Evolutionary conservation across 2,329 filamentous ascomycete genomes (phyloP), one percentile per base, ranked within the genome.

Genomic region (Aspergillus neotritici): DNA sequence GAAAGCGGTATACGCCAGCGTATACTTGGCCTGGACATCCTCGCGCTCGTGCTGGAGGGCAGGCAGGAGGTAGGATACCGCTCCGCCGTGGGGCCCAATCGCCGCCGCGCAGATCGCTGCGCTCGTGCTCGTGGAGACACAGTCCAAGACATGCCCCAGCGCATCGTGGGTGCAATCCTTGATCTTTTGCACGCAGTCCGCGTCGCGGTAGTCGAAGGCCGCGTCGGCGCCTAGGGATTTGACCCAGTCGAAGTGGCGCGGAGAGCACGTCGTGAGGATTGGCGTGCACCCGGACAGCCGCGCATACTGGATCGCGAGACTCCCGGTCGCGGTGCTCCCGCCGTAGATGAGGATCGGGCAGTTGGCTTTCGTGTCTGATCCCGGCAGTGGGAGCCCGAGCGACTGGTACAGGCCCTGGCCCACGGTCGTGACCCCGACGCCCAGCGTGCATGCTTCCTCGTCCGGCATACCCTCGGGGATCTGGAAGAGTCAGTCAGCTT

Each of bases 391-490:
- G 8, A 68, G 46, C 9, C 53, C 49, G 43, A 65, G 41, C 14
- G 30, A 47, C 39, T 67, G 60, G 45, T 63, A 69, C 7, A 70
- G 49, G 6, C 30, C 21, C 11, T 42, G 39, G n/a, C 44, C 39
- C 4, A 39, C 13, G 4, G 44, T 46, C 5, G 65, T 65, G 38
- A 79, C 57, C 3, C 73, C 76, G 0, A 76, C 66, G 1, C 74
- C 71, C 3, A 79, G 55, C 0, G 76, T 78, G 1, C 71, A 63
- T 1, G 75, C 77, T 10, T 76, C 70, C 49, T 77, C 73, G 44
- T 73, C 72, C 21, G 63, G 69, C 47, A 79, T 49, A 36, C 53
- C 60, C 6, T 73, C 66, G 0, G 73, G 69, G 11, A 79, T 61
- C 40, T 67, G 66, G 28, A 72, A n/a, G n/a, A n/a, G n/a, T n/a